phyloP scores from a whole-genome alignment of 1,284 basidiomycete species.

The Gomphus bonarii region DNA sequence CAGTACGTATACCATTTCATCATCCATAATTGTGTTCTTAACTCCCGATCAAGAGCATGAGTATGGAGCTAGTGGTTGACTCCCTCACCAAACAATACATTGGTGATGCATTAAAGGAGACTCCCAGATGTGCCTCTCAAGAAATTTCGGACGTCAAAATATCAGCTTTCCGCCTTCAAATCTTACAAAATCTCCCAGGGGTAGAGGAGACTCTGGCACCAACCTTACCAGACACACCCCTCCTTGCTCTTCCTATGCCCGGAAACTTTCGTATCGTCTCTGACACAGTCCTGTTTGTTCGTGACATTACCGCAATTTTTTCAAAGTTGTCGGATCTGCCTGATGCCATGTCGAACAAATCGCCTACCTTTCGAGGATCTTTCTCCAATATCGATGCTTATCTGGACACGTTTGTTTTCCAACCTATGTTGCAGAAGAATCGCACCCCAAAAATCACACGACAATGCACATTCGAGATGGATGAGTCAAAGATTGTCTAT shows the following conservation, averaged over 20 bases:
- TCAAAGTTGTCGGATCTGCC: background rate
- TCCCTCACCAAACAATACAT: conserved; percentile 11
- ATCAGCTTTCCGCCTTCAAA: background rate
- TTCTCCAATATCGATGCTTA: background rate
- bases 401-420: conserved; percentile 1
- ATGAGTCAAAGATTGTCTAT: conserved; percentile 2
- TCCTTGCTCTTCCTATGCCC: background rate
- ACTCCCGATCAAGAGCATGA: background rate
- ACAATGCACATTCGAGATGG: background rate
- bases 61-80: conserved; percentile 12
- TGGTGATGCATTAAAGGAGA: background rate
- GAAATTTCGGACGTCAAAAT: background rate
- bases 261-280: conserved; percentile 5
- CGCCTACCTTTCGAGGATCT: background rate
- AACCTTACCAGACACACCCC: background rate
- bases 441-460: background rate
- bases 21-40: background rate
- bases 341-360: background rate
- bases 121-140: background rate
- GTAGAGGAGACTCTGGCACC: conserved; percentile 2
- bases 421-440: background rate
- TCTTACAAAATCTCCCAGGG: conserved; percentile 5
- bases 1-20: conserved; percentile 1
- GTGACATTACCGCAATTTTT: background rate
- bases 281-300: background rate